A percentile compares a stretch with the other conserved stretches of the same genome.
Evolutionary conservation across 192 early-diverging fungal species (phyloP).

Genomic region (Allomyces macrogynus): DNA sequence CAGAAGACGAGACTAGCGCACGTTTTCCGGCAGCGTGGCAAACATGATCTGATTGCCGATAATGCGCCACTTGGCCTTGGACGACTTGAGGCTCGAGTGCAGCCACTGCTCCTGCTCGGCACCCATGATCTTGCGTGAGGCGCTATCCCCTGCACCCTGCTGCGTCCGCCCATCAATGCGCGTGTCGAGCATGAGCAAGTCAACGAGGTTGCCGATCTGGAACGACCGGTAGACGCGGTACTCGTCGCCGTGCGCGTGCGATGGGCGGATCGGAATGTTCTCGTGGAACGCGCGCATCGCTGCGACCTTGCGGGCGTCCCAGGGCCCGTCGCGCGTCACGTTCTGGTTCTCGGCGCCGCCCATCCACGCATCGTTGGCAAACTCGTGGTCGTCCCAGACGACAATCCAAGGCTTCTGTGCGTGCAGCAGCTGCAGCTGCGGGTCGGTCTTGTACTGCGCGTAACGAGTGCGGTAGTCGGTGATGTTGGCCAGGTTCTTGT

Average conservation of each 20-base stretch:
- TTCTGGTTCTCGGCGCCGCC: slow-evolving; percentile 4
- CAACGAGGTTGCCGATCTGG: slow-evolving; percentile 16
- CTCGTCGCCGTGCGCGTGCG: slow-evolving; percentile 1
- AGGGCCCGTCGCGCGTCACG: slow-evolving; percentile 3
- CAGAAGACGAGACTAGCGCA: neutral
- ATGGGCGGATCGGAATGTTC: slow-evolving; percentile 17
- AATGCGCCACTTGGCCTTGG: slow-evolving; percentile 13
- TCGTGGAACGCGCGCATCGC: slow-evolving; percentile 23
- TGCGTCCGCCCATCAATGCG: slow-evolving; percentile 13
- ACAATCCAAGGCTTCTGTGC: slow-evolving; percentile 12
- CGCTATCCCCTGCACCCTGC: neutral
- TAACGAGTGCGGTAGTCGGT: slow-evolving; percentile 17
- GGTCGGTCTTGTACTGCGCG: slow-evolving; percentile 18
- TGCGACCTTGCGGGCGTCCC: slow-evolving; percentile 7
- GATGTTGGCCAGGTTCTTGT: slow-evolving; percentile 8
- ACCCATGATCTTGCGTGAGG: slow-evolving; percentile 9
- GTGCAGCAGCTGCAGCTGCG: slow-evolving; percentile 14
- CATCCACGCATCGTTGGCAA: slow-evolving; percentile 13
- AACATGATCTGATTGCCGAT: slow-evolving; percentile 21
- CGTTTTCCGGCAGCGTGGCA: slow-evolving; percentile 1
- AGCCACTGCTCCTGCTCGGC: slow-evolving; percentile 17
- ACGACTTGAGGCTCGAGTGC: slow-evolving; percentile 6
- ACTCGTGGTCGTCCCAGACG: slow-evolving; percentile 22
- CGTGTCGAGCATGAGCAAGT: slow-evolving; percentile 21
- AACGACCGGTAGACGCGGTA: slow-evolving; percentile 17